Percentiles rank a stretch among this genome's conserved stretches.
phyloP scores from a whole-genome alignment of 169 alveolate genomes.

The Plasmodium ovale region DNA sequence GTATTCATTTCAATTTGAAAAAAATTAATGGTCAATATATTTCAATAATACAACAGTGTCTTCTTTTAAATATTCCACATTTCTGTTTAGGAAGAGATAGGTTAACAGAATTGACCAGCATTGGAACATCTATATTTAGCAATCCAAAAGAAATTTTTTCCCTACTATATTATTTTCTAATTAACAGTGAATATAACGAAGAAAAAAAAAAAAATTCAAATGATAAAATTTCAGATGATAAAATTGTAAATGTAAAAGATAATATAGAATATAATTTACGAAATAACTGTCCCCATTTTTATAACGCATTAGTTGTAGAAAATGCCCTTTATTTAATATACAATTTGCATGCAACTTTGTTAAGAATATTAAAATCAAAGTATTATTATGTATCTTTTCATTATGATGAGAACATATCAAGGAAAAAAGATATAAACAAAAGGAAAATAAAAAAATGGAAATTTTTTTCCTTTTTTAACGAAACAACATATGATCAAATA shows the following conservation, averaged over 20 bases:
- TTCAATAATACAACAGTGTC: constrained; percentile 71
- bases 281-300: constrained; percentile 56
- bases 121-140: constrained; percentile 72
- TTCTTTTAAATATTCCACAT: constrained; percentile 74
- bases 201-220: background rate
- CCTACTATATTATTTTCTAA: constrained; percentile 43
- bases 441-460: constrained; percentile 10
- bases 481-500: constrained; percentile 74
- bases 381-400: constrained; percentile 19
- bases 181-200: constrained; percentile 29
- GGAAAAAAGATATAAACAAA: background rate
- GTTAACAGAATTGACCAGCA: constrained; percentile 71
- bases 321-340: constrained; percentile 67
- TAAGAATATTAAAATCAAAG: constrained; percentile 42
- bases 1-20: constrained; percentile 53
- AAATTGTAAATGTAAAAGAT: background rate
- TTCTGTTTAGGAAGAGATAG: constrained; percentile 76
- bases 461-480: constrained; percentile 46
- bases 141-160: constrained; percentile 70
- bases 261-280: constrained; percentile 27
- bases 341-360: constrained; percentile 57
- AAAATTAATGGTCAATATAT: constrained; percentile 75
- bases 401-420: background rate
- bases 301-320: constrained; percentile 57
- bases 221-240: background rate